Percentiles rank a stretch among this genome's conserved stretches.
These are phyloP conservation scores for Peziza echinospora DNA, from an alignment of 495 filamentous ascomycete species.

Conservation along the genomic window DNA sequence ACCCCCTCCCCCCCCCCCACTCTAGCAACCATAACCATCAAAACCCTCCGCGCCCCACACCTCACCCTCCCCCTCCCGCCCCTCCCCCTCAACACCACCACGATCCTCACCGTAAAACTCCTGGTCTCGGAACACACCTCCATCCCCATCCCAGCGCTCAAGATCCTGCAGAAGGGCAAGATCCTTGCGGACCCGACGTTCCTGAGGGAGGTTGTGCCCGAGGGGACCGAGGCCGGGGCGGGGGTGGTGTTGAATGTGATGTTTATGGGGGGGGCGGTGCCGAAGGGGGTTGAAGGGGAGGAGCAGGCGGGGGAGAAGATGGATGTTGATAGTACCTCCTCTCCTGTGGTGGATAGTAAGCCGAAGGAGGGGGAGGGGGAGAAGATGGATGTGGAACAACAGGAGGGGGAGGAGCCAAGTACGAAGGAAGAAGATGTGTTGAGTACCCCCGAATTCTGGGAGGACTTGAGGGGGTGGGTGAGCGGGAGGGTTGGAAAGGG, in stretches of 20 bases:
- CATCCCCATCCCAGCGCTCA: constrained; percentile 46
- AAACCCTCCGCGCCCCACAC: constrained; percentile 50
- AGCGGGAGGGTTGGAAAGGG: constrained; percentile 36
- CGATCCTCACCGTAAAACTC: constrained; percentile 50
- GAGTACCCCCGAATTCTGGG: constrained; percentile 61
- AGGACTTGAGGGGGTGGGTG: constrained; percentile 62
- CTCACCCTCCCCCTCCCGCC: constrained; percentile 28
- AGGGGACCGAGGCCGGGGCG: constrained; percentile 27
- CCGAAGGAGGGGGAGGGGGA: constrained; percentile 6
- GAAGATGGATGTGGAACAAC: constrained; percentile 17
- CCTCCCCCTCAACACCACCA: constrained; percentile 37
- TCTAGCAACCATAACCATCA: constrained; percentile 33
- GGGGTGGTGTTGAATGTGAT: constrained; percentile 64
- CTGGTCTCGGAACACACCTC: constrained; percentile 29
- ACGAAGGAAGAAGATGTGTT: constrained; percentile 33
- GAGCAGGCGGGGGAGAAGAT: constrained; percentile 17
- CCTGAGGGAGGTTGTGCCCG: constrained; percentile 32
- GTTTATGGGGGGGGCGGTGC: constrained; percentile 48
- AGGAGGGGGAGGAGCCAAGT: constrained; percentile 32
- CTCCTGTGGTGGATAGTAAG: constrained; percentile 5
- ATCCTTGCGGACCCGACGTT: constrained; percentile 50
- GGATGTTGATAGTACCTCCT: constrained; percentile 18
- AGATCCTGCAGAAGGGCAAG: constrained; percentile 64
- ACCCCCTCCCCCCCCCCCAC: background rate
- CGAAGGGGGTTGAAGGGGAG: constrained; percentile 14